Evolutionary conservation across 129 eudicot species (phyloP).

Genomic region (Flaveria trinervia): DNA sequence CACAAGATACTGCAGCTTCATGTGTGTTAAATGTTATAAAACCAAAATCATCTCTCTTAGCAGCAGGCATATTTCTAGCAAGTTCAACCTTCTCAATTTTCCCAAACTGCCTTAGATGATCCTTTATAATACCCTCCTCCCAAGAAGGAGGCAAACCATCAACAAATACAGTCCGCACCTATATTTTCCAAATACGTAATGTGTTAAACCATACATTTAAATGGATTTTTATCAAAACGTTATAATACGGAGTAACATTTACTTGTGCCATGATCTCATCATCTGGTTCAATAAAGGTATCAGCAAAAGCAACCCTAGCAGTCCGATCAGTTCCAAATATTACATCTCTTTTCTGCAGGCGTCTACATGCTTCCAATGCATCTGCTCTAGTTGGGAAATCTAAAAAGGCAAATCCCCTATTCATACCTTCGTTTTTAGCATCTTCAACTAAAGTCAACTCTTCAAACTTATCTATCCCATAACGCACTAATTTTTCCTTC

Average conservation of each 20-base stretch:
- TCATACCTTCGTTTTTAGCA: constrained; percentile 44
- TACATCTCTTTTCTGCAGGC: constrained; percentile 45
- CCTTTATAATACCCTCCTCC: constrained; percentile 50
- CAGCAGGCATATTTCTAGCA: constrained; percentile 56
- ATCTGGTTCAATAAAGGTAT: constrained; percentile 47
- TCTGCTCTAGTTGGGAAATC: constrained; percentile 47
- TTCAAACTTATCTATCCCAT: constrained; percentile 49
- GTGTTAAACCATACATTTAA: not conserved
- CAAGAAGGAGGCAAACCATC: constrained; percentile 51
- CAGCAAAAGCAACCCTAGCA: constrained; percentile 51
- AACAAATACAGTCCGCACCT: constrained; percentile 51
- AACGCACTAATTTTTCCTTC: constrained; percentile 45
- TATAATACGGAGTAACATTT: not conserved
- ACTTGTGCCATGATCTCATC: constrained; percentile 55
- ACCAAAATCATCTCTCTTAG: constrained; percentile 51
- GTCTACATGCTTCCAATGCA: constrained; percentile 52
- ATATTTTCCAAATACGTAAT: not conserved
- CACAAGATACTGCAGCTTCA: constrained; percentile 49
- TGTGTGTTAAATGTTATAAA: constrained; percentile 48
- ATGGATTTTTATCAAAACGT: not conserved
- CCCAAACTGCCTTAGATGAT: constrained; percentile 46
- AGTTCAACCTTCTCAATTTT: constrained; percentile 49
- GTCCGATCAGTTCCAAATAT: constrained; percentile 50
- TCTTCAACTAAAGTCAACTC: constrained; percentile 49
- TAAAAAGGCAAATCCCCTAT: constrained; percentile 49